Base-by-base conservation (phyloP, 2,329 filamentous ascomycete genomes). In the Epichloe sp. region DNA sequence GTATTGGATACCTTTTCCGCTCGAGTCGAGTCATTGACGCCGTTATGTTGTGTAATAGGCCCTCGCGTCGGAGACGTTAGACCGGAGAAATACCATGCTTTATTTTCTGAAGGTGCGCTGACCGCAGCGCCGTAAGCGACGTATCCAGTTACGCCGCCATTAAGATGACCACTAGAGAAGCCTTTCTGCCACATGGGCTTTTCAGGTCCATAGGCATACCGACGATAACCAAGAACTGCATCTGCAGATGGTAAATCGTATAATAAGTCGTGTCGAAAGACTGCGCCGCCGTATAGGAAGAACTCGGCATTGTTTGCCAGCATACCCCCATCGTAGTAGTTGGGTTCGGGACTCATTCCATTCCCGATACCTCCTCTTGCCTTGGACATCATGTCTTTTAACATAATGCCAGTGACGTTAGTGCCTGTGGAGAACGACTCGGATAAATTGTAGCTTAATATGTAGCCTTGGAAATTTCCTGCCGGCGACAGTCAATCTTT, bases 61-160 rank as follows among this genome's bases (percentile, higher is more conserved):
- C 78, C 79, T 58, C 68, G 73, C 12, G 65, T 63, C 0, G 70
- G 63, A 0, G 78, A 72, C 14, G 69, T 75, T 63, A 83, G 67
- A 0, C 85, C 85, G 0, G 80, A 78, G 56, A 88, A 85, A 57
- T 87, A 87, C 70, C 80, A 88, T 0, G 81, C 82, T 56, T 80
- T 74, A 55, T 86, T 82, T 63, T 88, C 84, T 0, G 82, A 86
- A 0, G 83, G 83, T 0, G 78, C 80, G 43, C 71, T 85, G 11
- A 74, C 80, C 0, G 74, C 76, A 2, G 76, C 84, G 17, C 85
- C 84, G 55, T 77, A 80, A 0, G 82, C 77, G 21, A 87, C 58
- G 57, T 84, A 86, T 47, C 77, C 71, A 19, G 77, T 85, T 5
- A 84, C 61, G 6, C 59, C 63, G 3, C 65, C 55, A 2, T 72